Percentiles rank a stretch among this genome's conserved stretches.
These are phyloP conservation scores for Phytopythium montanum DNA, from an alignment of 352 stramenopile species.

Conservation along the genomic window DNA sequence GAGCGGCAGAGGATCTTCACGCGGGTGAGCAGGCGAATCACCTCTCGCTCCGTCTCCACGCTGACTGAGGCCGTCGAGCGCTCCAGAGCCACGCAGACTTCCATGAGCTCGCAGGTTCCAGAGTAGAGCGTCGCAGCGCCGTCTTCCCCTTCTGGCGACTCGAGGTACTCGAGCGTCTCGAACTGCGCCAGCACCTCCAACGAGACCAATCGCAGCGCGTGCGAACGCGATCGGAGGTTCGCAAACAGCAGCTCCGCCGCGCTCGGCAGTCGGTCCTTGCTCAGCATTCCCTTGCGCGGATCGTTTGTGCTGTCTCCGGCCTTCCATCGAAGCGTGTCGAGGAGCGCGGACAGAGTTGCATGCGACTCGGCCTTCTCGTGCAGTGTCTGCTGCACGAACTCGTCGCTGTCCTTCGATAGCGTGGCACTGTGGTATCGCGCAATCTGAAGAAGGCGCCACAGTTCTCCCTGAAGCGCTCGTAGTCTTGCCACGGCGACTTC, in stretches of 20 bases:
- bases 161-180: slow-evolving; percentile 46
- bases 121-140: slow-evolving; percentile 15
- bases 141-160: slow-evolving; percentile 32
- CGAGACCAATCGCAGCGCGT: slow-evolving; percentile 60
- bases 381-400: slow-evolving; percentile 34
- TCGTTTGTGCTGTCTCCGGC: slow-evolving; percentile 9
- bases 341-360: slow-evolving; percentile 54
- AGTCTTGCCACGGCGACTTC: slow-evolving; percentile 10
- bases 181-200: slow-evolving; percentile 62
- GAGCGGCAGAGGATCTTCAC: slow-evolving; percentile 77
- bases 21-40: slow-evolving; percentile 73
- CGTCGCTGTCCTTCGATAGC: slow-evolving; percentile 14
- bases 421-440: slow-evolving; percentile 25
- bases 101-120: slow-evolving; percentile 64
- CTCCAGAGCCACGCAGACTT: slow-evolving; percentile 68
- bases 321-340: slow-evolving; percentile 65
- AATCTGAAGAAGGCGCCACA: slow-evolving; percentile 74
- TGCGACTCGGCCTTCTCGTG: slow-evolving; percentile 43
- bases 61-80: slow-evolving; percentile 40
- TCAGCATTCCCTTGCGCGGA: slow-evolving; percentile 44
- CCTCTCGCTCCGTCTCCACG: slow-evolving; percentile 81
- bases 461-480: slow-evolving; percentile 40
- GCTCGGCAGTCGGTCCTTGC: slow-evolving; percentile 22
- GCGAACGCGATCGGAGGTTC: slow-evolving; percentile 67
- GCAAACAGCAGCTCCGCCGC: slow-evolving; percentile 36